These are phyloP conservation scores for Pythium aphanidermatum DNA, from an alignment of 352 stramenopile genomes.

Conservation along the genomic window DNA sequence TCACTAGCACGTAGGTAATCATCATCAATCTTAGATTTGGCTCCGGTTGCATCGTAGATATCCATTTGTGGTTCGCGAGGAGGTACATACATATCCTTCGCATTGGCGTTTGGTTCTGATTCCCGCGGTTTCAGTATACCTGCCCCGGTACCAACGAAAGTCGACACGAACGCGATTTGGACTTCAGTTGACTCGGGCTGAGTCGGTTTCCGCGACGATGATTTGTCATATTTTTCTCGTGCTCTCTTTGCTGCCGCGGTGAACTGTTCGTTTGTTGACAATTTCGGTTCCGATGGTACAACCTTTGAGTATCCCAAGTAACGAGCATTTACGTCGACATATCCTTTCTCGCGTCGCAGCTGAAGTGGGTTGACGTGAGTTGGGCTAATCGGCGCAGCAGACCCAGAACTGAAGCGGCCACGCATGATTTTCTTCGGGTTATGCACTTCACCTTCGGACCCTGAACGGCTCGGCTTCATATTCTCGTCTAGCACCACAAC, in stretches of 20 bases:
- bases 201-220: too few species aligned
- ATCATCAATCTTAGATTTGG: conserved; percentile 7
- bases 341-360: background rate
- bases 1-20: background rate
- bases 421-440: conserved; percentile 5
- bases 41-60: conserved; percentile 13
- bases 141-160: conserved; percentile 4
- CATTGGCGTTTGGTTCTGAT: conserved; percentile 2
- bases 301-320: conserved; percentile 6
- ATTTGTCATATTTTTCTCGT: conserved; percentile 7
- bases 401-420: too few species aligned
- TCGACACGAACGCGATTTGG: background rate
- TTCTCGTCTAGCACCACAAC: conserved; percentile 14
- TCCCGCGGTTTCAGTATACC: conserved; percentile 6
- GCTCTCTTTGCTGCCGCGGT: background rate
- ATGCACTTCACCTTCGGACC: conserved; percentile 7
- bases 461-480: background rate
- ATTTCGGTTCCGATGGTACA: background rate
- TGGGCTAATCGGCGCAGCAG: too few species aligned
- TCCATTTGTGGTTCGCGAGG: conserved; percentile 12
- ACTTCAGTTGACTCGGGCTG: conserved; percentile 2
- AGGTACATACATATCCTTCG: conserved; percentile 5
- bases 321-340: background rate
- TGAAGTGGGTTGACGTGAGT: background rate
- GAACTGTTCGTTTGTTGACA: background rate